Evolutionary conservation across 2,329 filamentous ascomycete genomes (phyloP).

Genomic region (Ceratocystis eucalypticola): DNA sequence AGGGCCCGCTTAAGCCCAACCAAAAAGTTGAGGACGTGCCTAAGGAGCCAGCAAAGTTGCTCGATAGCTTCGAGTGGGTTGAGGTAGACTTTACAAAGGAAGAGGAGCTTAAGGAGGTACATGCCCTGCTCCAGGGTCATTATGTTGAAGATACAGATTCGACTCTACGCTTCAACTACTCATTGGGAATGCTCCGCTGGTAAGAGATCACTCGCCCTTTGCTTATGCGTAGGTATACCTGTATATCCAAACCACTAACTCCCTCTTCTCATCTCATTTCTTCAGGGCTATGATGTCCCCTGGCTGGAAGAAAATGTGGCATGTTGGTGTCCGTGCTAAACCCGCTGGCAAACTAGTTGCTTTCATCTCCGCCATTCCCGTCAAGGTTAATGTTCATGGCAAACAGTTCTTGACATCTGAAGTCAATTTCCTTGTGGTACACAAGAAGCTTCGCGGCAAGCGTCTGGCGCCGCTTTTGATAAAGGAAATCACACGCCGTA

Average conservation of each 20-base stretch:
- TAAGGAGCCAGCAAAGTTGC: slow-evolving; percentile 59
- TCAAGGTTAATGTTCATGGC: slow-evolving; percentile 65
- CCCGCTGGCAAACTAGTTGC: slow-evolving; percentile 79
- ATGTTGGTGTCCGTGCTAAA: slow-evolving; percentile 78
- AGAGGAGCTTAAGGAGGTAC: slow-evolving; percentile 73
- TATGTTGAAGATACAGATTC: slow-evolving; percentile 96
- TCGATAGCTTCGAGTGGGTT: slow-evolving; percentile 87
- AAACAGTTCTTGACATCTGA: slow-evolving; percentile 68
- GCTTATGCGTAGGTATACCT: too few relatives aligned
- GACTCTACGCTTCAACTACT: slow-evolving; percentile 97
- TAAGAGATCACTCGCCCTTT: slow-evolving; percentile 29
- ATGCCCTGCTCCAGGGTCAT: slow-evolving; percentile 79
- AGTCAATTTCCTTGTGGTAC: slow-evolving; percentile 95
- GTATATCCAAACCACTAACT: too few relatives aligned
- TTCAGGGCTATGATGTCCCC: slow-evolving; percentile 75
- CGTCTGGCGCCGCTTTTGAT: slow-evolving; percentile 87
- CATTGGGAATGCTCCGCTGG: slow-evolving; percentile 77
- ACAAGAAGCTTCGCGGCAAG: slow-evolving; percentile 94
- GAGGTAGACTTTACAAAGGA: slow-evolving; percentile 73
- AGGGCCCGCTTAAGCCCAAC: slow-evolving; percentile 65
- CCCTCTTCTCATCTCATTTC: too few relatives aligned
- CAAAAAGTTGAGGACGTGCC: slow-evolving; percentile 67
- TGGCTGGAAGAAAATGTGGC: slow-evolving; percentile 88
- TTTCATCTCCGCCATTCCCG: slow-evolving; percentile 88
- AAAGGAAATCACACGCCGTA: slow-evolving; percentile 90